Evolutionary conservation across 495 filamentous ascomycete genomes (phyloP).

Genomic region (Haplographium delicatum): DNA sequence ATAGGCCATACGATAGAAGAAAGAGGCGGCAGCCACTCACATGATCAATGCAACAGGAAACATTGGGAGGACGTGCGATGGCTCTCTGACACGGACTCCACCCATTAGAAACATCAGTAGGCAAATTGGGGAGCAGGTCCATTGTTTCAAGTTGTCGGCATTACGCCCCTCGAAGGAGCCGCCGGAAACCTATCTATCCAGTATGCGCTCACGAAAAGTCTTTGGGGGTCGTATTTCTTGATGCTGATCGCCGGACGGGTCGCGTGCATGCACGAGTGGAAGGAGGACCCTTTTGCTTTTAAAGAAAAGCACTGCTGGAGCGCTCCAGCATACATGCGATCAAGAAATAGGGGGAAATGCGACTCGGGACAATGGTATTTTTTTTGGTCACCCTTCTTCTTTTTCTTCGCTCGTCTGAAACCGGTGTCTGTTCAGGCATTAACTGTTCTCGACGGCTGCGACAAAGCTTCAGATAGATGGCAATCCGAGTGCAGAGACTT

Average conservation of each 20-base stretch:
- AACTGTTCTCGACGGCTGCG: background rate
- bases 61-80: conserved; percentile 9
- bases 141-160: conserved; percentile 11
- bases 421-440: conserved; percentile 1
- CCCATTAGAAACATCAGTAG: conserved; percentile 13
- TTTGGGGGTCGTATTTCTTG: background rate
- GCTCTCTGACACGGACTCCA: conserved; percentile 11
- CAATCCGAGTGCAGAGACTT: background rate
- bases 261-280: background rate
- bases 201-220: background rate
- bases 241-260: background rate
- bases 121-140: conserved; percentile 1
- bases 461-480: conserved; percentile 2
- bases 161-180: background rate
- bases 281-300: too few species aligned
- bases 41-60: conserved; percentile 7
- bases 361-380: too few species aligned
- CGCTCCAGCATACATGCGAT: too few species aligned
- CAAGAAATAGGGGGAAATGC: too few species aligned
- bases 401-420: too few species aligned
- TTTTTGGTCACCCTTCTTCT: too few species aligned
- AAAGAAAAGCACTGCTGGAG: too few species aligned
- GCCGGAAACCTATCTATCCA: too few species aligned
- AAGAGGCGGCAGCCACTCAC: background rate
- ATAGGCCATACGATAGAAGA: background rate